These are phyloP conservation scores for Arthrobotrys sphaeroides DNA, from an alignment of 2,329 filamentous ascomycete genomes.

Conservation along the genomic window DNA sequence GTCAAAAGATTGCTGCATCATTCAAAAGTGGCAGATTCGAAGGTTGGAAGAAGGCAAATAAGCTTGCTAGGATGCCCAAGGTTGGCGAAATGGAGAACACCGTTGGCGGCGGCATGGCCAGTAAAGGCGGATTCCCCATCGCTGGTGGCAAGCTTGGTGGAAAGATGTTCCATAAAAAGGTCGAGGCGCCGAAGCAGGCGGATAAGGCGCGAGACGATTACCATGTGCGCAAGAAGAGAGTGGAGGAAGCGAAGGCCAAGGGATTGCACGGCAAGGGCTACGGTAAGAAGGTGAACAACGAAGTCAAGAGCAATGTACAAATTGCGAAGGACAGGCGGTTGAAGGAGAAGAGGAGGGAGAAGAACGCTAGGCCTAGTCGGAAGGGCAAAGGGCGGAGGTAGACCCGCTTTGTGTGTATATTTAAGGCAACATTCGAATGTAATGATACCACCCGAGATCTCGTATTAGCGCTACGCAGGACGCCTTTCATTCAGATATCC, in stretches of 20 bases:
- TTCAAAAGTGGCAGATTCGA: constrained; percentile 96
- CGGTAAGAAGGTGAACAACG: constrained; percentile 74
- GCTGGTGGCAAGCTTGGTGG: constrained; percentile 60
- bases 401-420: constrained; percentile 16
- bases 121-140: constrained; percentile 69
- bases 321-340: constrained; percentile 83
- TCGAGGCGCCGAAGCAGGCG: constrained; percentile 88
- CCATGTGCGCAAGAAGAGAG: constrained; percentile 86
- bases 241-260: constrained; percentile 86
- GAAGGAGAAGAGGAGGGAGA: constrained; percentile 79
- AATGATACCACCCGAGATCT: constrained; percentile 12
- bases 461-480: constrained; percentile 10
- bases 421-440: constrained; percentile 13
- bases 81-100: constrained; percentile 80
- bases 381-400: constrained; percentile 57
- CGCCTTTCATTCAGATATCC: background rate
- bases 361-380: constrained; percentile 83
- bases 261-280: constrained; percentile 75
- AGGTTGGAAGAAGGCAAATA: constrained; percentile 86
- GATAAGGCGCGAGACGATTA: constrained; percentile 94
- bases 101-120: constrained; percentile 58
- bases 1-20: constrained; percentile 91
- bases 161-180: constrained; percentile 73
- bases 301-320: constrained; percentile 83
- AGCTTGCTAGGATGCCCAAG: constrained; percentile 78